Base-by-base conservation (phyloP, 1,139 yeast genomes). In the Blastobotrys raffinosifermentans region DNA sequence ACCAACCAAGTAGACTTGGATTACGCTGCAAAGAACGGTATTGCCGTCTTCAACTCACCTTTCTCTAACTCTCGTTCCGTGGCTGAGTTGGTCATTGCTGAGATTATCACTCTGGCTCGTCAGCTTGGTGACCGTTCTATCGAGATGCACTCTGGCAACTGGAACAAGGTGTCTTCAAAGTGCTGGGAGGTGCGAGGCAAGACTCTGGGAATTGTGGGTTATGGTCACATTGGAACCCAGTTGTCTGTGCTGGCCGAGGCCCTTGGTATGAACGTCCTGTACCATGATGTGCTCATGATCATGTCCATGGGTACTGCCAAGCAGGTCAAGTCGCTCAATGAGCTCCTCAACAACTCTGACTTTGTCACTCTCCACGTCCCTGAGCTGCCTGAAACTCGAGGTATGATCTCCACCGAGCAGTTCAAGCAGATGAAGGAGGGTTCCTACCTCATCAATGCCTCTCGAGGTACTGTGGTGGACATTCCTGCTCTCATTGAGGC, bases 121-220 rank as follows among this genome's bases (percentile, higher is more conserved):
- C 98, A 91, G 69, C 69, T 91, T 48, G 96, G 97, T 56, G 98
- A 91, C 64, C 80, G 99, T 67, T 85, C 96, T 30, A 82, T 84
- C 51, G 99, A 91, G 70, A 64, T 91, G 72, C 98, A 91, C 70
- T 77, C 94, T 37, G 97, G 97, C 48, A 81, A 94, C 47, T 91
- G 99, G 99, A 91, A 93, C 70, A 91, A 91, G 69, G 97, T 89
- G 50, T 73, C 86, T 55, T 73, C 87, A 53, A 87, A 77, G 64
- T 91, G 99, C 69, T 91, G 98, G 98, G 99, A 91, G 70, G 89
- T 93, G 53, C 83, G 99, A 69, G 98, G 99, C 53, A 91, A 91
- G 68, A 91, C 98, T 38, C 73, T 91, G 53, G 99, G 98, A 48
- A 91, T 91, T 57, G 73, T 91, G 23, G 99, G 99, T 49, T 91